Evolutionary conservation across 306 rosid genomes (phyloP).

Genomic region (Urtica urens): DNA sequence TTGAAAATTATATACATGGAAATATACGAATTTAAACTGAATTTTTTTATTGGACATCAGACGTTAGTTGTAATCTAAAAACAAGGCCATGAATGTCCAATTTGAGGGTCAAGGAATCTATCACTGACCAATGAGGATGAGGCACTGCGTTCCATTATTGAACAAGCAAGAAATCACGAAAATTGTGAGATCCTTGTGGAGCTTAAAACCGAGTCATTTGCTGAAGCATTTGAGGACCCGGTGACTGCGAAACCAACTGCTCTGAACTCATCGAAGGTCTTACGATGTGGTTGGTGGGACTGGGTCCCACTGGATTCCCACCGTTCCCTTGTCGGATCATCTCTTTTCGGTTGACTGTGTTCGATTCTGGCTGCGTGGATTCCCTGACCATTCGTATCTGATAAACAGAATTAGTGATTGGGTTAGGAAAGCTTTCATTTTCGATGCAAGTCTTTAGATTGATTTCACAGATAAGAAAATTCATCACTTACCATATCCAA

Average conservation of each 20-base stretch:
- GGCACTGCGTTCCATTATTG: background rate
- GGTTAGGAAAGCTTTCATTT: slow-evolving; percentile 9
- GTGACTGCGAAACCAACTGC: slow-evolving; percentile 40
- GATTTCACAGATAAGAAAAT: slow-evolving; percentile 9
- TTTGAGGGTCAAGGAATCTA: background rate
- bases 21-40: too few species aligned
- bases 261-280: slow-evolving; percentile 33
- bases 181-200: slow-evolving; percentile 5
- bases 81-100: background rate
- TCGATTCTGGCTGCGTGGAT: slow-evolving; percentile 44
- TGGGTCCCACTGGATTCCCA: slow-evolving; percentile 36
- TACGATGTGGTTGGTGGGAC: slow-evolving; percentile 33
- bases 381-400: slow-evolving; percentile 73
- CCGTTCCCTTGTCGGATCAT: slow-evolving; percentile 56
- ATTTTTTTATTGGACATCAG: too few species aligned
- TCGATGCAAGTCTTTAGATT: slow-evolving; percentile 15
- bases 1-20: too few species aligned
- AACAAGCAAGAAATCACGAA: slow-evolving; percentile 10
- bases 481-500: slow-evolving; percentile 56
- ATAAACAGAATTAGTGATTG: slow-evolving; percentile 11
- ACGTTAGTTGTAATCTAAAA: too few species aligned
- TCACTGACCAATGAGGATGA: slow-evolving; percentile 22
- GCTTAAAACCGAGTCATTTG: slow-evolving; percentile 32
- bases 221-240: slow-evolving; percentile 42
- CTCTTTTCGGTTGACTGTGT: slow-evolving; percentile 47